Percentiles rank a stretch among this genome's conserved stretches.
Conservation (phyloP, 2,329 filamentous ascomycete genomes). For the Xylariales sp. region DNA sequence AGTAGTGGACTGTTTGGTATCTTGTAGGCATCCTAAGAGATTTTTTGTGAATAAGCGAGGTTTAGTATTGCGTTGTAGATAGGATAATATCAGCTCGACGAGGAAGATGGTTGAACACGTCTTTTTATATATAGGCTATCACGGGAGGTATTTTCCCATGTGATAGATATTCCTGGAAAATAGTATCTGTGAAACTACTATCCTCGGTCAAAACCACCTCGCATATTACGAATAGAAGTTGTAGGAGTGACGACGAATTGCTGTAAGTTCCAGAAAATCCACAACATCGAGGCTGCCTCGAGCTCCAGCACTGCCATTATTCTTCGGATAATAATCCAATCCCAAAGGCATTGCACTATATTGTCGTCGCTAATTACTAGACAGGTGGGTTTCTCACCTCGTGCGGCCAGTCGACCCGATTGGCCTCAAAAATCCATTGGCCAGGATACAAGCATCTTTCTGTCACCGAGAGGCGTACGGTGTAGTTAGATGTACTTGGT, state of each 20-base stretch:
- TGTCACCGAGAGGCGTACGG: neutral
- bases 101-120: neutral
- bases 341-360: neutral
- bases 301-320: constrained; percentile 22
- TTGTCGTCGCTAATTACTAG: neutral
- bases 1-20: constrained; percentile 15
- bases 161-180: neutral
- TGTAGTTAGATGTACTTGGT: neutral
- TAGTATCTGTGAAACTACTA: neutral
- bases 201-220: neutral
- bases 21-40: neutral
- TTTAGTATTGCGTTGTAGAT: neutral
- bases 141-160: neutral
- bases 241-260: neutral
- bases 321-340: neutral
- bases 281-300: constrained; percentile 16
- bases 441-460: neutral
- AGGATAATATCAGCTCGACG: neutral
- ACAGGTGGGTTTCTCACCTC: neutral
- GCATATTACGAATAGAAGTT: neutral
- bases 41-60: neutral
- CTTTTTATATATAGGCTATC: constrained; percentile 8
- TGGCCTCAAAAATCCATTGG: constrained; percentile 27
- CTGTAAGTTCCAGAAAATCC: constrained; percentile 6
- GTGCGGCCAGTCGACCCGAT: neutral